Base-by-base conservation (phyloP, 2,329 filamentous ascomycete genomes). In the Diaporthe caulivora region DNA sequence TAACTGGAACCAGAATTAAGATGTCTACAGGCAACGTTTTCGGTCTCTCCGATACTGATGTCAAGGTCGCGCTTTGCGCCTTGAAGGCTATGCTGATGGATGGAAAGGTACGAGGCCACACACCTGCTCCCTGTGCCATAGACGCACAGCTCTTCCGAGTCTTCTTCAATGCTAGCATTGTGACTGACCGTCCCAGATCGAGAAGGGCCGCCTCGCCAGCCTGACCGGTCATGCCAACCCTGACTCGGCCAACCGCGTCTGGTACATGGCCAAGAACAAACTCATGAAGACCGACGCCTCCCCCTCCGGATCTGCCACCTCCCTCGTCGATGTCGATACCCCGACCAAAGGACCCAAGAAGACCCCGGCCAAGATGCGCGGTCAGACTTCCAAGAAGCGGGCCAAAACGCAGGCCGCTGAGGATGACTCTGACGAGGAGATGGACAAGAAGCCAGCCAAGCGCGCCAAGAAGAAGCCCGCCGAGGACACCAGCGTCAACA, bases 251-350 rank as follows among this genome's bases (percentile, higher is more conserved):
- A 18, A 26, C 31, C 49, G 49, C 11, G n/a, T 73, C 18, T 73
- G 72, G 72, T 67, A 67, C 42, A 70, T 67, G 1, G 71, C n/a
- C 40, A 70, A 49, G 24, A 57, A 40, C 9, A 71, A 55, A 29
- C n/a, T 62, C 15, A 18, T 24, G 31, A 17, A 34, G 9, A n/a
- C 2, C 29, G 8, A 11, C 21, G 1, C 17, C 15, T 21, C 40
- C 29, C 17, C 49, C 3, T 17, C 37, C 34, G 54, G 40, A 31
- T 18, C 70, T 37, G 15, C 57, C n/a, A 34, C 47, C 17, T 40
- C 62, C 10, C 8, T 29, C 21, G 29, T 26, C 11, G 44, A 29
- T 2, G n/a, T 26, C 15, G 29, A 26, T 17, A 53, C 47, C n/a
- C 62, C 62, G 15, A 67, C 62, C 29, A 67, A 67, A 47, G 47